A percentile compares a stretch with the other conserved stretches of the same genome.
Conservation (phyloP, 768 basidiomycete genomes). For the Russula dissimulans region DNA sequence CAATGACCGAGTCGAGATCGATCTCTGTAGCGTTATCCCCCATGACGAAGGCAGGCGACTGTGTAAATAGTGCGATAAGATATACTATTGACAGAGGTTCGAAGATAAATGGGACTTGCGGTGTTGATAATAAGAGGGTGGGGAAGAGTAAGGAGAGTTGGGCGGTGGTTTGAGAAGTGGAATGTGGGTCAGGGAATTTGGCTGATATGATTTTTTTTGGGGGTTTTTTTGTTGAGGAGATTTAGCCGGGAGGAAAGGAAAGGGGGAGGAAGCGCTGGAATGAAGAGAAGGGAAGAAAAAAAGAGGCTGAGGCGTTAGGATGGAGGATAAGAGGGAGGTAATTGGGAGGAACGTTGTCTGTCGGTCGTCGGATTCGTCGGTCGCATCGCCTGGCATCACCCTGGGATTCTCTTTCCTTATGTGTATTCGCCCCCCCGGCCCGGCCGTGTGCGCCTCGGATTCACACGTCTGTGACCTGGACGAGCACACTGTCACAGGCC, state of each 20-base stretch:
- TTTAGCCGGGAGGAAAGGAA: background rate
- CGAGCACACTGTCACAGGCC: too few relatives aligned
- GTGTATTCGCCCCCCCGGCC: too few relatives aligned
- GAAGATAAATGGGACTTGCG: background rate
- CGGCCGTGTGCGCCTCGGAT: too few relatives aligned
- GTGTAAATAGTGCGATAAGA: background rate
- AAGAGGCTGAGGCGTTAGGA: background rate
- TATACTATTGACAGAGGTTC: background rate
- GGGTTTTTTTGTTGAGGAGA: background rate
- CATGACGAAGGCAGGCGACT: conserved; percentile 33
- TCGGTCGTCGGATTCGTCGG: conserved; percentile 10
- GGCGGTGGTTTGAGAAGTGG: conserved; percentile 1
- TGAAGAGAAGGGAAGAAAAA: background rate
- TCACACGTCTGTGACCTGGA: too few relatives aligned
- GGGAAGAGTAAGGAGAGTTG: conserved; percentile 13
- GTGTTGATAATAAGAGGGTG: background rate
- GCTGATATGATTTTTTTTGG: background rate
- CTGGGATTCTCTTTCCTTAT: conserved; percentile 8
- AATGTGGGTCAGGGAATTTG: conserved; percentile 3
- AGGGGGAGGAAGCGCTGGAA: background rate
- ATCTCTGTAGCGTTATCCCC: conserved; percentile 83
- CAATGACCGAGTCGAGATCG: conserved; percentile 99
- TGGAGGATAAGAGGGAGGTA: background rate
- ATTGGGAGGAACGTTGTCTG: conserved; percentile 16
- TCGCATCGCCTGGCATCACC: conserved; percentile 8